Evolutionary conservation across 441 rosid genomes (phyloP).

Genomic region (Breynia disticha): DNA sequence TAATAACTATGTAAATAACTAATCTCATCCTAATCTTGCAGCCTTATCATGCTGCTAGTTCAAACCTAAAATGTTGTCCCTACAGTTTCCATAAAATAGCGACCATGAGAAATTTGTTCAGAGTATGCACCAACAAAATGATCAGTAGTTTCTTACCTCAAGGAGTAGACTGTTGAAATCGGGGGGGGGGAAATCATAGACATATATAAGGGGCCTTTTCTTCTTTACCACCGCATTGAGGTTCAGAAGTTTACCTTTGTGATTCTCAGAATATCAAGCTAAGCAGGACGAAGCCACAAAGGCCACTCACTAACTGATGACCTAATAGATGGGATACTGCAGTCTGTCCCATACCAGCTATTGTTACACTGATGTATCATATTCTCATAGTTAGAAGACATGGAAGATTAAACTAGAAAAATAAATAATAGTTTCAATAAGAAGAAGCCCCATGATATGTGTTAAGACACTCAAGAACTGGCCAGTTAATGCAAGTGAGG

Average conservation of each 20-base stretch:
- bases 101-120: conserved; percentile 17
- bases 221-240: conserved; percentile 60
- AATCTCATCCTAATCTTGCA: no score
- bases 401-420: not conserved
- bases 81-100: conserved; percentile 24
- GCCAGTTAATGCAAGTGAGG: no score
- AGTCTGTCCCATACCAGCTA: conserved; percentile 92
- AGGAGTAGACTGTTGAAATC: conserved; percentile 87
- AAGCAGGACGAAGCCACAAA: conserved; percentile 88
- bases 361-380: conserved; percentile 50
- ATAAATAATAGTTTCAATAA: not conserved
- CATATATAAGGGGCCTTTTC: conserved; percentile 83
- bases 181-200: conserved; percentile 92
- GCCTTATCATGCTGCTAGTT: no score
- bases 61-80: conserved; percentile 86
- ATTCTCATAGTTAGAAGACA: conserved; percentile 10
- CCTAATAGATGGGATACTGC: conserved; percentile 73
- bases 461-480: no score
- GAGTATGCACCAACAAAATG: conserved; percentile 5
- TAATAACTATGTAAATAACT: no score
- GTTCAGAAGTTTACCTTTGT: conserved; percentile 31
- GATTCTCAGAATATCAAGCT: conserved; percentile 41
- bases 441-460: not conserved
- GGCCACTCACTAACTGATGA: conserved; percentile 86
- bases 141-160: conserved; percentile 45